Evolutionary conservation across 2,329 filamentous ascomycete species (phyloP).

Genomic region (Hirsutella thompsonii): DNA sequence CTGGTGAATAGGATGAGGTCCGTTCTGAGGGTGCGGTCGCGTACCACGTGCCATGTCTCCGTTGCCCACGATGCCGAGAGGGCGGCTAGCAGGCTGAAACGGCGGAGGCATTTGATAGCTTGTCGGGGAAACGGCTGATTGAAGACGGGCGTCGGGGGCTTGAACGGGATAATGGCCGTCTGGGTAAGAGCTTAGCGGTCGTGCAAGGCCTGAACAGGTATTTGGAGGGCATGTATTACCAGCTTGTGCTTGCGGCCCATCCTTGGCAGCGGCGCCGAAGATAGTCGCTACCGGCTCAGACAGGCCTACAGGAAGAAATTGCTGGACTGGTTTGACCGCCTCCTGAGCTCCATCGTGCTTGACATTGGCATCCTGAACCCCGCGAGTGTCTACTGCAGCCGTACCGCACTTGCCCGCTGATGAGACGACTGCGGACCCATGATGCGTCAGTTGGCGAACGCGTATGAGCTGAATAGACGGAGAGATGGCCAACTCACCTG

Average conservation of each 20-base stretch:
- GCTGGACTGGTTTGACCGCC: neutral
- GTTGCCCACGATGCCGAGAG: constrained; percentile 16
- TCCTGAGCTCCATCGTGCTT: neutral
- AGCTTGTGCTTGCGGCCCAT: constrained; percentile 3
- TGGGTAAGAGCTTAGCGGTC: constrained; percentile 5
- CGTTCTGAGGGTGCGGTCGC: constrained; percentile 19
- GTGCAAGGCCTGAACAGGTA: neutral
- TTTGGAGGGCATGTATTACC: constrained; percentile 5
- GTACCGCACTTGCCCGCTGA: neutral
- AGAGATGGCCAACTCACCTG: constrained; percentile 1
- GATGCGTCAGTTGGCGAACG: neutral
- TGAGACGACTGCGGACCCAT: neutral
- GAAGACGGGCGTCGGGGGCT: constrained; percentile 13
- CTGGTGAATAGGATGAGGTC: constrained; percentile 30
- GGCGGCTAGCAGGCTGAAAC: constrained; percentile 23
- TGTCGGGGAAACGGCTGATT: constrained; percentile 17
- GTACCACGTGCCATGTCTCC: constrained; percentile 18
- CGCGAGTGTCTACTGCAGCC: neutral
- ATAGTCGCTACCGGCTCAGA: constrained; percentile 3
- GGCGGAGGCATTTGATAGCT: constrained; percentile 30
- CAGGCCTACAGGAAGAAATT: neutral
- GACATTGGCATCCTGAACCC: neutral
- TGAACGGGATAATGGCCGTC: constrained; percentile 6
- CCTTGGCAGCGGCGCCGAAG: constrained; percentile 3
- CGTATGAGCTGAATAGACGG: neutral